These are phyloP conservation scores for Paramecium primaurelia DNA, from an alignment of 73 alveolate genomes.

Conservation along the genomic window DNA sequence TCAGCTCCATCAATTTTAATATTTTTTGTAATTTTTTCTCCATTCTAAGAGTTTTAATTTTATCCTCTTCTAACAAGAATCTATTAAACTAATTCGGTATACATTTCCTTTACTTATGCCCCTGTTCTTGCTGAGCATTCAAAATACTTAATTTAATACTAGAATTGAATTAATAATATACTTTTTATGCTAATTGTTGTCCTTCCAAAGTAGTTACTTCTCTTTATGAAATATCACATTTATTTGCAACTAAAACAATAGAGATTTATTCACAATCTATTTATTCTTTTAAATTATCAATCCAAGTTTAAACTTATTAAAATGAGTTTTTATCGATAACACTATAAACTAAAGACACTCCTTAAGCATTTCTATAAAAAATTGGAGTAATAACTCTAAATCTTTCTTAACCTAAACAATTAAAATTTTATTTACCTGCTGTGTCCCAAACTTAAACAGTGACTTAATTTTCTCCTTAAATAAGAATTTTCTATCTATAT, in stretches of 20 bases:
- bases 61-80: neutral
- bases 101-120: neutral
- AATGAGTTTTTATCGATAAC: slow-evolving; percentile 75
- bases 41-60: neutral
- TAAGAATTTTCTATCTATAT: slow-evolving; percentile 60
- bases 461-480: slow-evolving; percentile 54
- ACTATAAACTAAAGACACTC: slow-evolving; percentile 74
- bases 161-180: neutral
- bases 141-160: neutral
- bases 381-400: slow-evolving; percentile 71
- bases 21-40: neutral
- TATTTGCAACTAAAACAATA: slow-evolving; percentile 60
- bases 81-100: neutral
- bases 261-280: slow-evolving; percentile 52
- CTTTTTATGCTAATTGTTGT: neutral
- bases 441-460: slow-evolving; percentile 79
- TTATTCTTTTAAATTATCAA: slow-evolving; percentile 70
- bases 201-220: neutral
- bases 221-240: slow-evolving; percentile 53
- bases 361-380: slow-evolving; percentile 76
- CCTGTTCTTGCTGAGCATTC: neutral
- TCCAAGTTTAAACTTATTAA: slow-evolving; percentile 72
- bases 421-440: slow-evolving; percentile 60
- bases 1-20: neutral
- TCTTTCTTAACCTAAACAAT: slow-evolving; percentile 63